These are phyloP conservation scores for Erythrophleum fordii DNA, from an alignment of 306 rosid species.

Conservation along the genomic window DNA sequence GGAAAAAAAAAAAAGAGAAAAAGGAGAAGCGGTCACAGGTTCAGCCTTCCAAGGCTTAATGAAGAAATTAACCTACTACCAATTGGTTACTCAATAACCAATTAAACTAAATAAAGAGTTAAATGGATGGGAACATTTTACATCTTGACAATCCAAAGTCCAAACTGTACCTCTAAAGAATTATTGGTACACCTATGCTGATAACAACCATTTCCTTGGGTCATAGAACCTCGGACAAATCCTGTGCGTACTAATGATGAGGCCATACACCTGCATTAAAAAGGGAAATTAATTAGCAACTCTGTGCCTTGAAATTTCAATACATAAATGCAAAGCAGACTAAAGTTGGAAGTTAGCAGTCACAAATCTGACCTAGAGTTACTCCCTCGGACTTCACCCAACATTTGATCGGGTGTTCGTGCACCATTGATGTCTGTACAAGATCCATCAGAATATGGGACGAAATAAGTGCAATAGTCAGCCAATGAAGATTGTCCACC, in stretches of 20 bases:
- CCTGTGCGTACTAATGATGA: conserved; percentile 95
- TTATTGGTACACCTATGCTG: conserved; percentile 84
- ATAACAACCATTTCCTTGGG: conserved; percentile 98
- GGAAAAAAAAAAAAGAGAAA: background rate
- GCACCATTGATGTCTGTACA: conserved; percentile 94
- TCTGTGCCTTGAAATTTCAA: conserved; percentile 11
- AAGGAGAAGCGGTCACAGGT: background rate
- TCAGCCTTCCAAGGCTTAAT: background rate
- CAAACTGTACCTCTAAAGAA: conserved; percentile 71
- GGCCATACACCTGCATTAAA: conserved; percentile 84
- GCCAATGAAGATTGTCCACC: conserved; percentile 99
- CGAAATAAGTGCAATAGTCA: conserved; percentile 97
- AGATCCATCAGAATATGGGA: conserved; percentile 97
- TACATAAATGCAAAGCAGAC: background rate
- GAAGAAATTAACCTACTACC: background rate
- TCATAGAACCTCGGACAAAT: conserved; percentile 83
- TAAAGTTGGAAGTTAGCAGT: conserved; percentile 13
- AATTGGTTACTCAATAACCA: conserved; percentile 19
- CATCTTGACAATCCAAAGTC: conserved; percentile 19
- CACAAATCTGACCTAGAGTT: conserved; percentile 75
- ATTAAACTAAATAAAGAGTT: conserved; percentile 18
- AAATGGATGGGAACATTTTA: background rate
- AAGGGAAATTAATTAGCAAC: conserved; percentile 41
- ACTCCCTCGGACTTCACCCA: conserved; percentile 96
- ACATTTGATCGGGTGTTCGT: conserved; percentile 94